Evolutionary conservation across 768 basidiomycete species (phyloP), one percentile per base, ranked within the genome.

Genomic region (Panus rudis): DNA sequence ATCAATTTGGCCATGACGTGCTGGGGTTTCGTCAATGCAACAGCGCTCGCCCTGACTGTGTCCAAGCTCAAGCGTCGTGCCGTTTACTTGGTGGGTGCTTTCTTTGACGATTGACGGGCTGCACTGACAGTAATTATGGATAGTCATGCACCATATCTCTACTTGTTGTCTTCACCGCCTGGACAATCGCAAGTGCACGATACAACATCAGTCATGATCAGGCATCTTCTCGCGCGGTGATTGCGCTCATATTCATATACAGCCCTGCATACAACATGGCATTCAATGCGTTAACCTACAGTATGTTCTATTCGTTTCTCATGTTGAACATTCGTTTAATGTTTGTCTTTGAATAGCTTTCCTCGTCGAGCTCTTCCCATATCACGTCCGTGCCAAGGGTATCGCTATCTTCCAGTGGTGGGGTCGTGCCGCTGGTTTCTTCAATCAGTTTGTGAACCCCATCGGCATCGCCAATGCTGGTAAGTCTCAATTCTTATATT

Each of bases 321-420:
- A 25, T n/a, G n/a, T n/a, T n/a, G n/a, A 16, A 22, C 16, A 14
- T 21, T 26, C 12, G 20, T 32, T 42, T 11, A 28, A 33, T 32
- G 30, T 16, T 5, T 19, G 10, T 20, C 12, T 21, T 14, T n/a
- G 16, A 2, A 12, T 34, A 78, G 78, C 79, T 4, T 80, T 68
- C 69, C 59, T 81, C 47, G 78, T 81, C n/a, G 81, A 82, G 52
- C 55, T 83, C 24, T 81, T 82, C 67, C 80, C 81, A 0, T 82
- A 68, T 63, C 72, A 77, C 48, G 70, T 70, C 22, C 76, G 81
- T 44, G 71, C 80, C 2, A 75, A 72, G 56, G 81, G 81, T 28
- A 71, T 82, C 41, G 62, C 78, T 4, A 53, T 81, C 13, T 81
- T 76, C 65, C 77, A 81, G 49, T 75, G 69, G 66, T 76, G 72